A percentile compares a stretch with the other conserved stretches of the same genome.
Conservation (phyloP, 1,284 basidiomycete species). For the Cerrena zonata region DNA sequence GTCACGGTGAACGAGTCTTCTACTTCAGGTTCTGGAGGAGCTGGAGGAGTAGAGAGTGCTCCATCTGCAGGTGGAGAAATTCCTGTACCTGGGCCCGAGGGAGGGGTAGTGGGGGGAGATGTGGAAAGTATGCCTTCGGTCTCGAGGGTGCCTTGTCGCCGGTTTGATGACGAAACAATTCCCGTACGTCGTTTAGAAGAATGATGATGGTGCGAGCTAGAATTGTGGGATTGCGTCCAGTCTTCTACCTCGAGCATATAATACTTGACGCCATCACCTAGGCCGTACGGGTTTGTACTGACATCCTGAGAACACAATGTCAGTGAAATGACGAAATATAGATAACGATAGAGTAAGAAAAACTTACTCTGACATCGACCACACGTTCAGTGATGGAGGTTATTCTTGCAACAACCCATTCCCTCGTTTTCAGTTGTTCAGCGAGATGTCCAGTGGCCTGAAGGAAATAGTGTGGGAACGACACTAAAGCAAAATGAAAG, state of each 20-base stretch:
- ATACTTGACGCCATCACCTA: slow-evolving; percentile 87
- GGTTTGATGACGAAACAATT: too few species aligned
- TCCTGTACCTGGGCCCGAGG: background rate
- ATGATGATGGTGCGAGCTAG: too few species aligned
- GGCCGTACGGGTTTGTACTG: slow-evolving; percentile 68
- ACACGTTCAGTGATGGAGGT: slow-evolving; percentile 82
- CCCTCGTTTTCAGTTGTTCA: slow-evolving; percentile 78
- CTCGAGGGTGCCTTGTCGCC: too few species aligned
- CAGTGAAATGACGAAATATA: background rate
- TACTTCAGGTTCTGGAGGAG: slow-evolving; percentile 59
- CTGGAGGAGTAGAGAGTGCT: slow-evolving; percentile 39
- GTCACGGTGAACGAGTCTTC: slow-evolving; percentile 61
- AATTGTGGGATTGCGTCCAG: slow-evolving; percentile 75
- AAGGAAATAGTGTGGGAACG: slow-evolving; percentile 95
- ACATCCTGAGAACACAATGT: slow-evolving; percentile 48
- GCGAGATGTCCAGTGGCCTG: slow-evolving; percentile 79
- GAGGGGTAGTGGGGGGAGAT: slow-evolving; percentile 11
- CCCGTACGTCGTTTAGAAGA: slow-evolving; percentile 56
- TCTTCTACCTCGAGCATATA: slow-evolving; percentile 92
- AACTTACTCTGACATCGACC: slow-evolving; percentile 68
- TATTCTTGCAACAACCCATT: slow-evolving; percentile 93
- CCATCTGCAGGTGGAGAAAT: slow-evolving; percentile 23
- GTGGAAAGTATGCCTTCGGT: too few species aligned
- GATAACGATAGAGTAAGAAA: background rate
- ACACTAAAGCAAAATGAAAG: slow-evolving; percentile 48